Evolutionary conservation across 202 grass and related monocot genomes (phyloP).

Genomic region (Hordeum pubiflorum): DNA sequence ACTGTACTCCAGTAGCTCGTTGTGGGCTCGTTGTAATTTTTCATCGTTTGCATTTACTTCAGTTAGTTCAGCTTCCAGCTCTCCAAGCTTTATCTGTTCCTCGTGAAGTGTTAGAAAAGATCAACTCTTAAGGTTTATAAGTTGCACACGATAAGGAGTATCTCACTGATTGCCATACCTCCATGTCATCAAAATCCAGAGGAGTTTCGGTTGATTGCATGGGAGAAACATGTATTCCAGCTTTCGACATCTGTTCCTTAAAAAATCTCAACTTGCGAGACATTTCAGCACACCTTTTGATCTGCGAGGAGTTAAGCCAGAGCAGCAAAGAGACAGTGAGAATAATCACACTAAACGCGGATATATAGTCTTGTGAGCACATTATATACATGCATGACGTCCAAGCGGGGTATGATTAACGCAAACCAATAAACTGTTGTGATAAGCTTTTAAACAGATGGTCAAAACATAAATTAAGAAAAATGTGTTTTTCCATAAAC

Average conservation of each 20-base stretch:
- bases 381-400: not conserved
- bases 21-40: slow-evolving; percentile 67
- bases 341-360: not conserved
- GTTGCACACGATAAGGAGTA: not conserved
- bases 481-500: not conserved
- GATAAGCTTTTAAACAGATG: not conserved
- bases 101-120: not conserved
- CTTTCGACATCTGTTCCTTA: slow-evolving; percentile 83
- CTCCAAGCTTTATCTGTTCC: slow-evolving; percentile 82
- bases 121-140: slow-evolving; percentile 1
- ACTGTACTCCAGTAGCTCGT: slow-evolving; percentile 77
- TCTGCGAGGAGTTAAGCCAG: slow-evolving; percentile 29
- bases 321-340: not conserved
- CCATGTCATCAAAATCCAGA: slow-evolving; percentile 78
- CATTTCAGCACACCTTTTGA: slow-evolving; percentile 98
- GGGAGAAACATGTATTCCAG: slow-evolving; percentile 42
- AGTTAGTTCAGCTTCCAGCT: slow-evolving; percentile 79
- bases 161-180: slow-evolving; percentile 43
- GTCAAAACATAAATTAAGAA: not conserved
- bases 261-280: slow-evolving; percentile 82
- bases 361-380: not conserved
- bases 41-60: slow-evolving; percentile 96
- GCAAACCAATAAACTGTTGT: not conserved
- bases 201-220: slow-evolving; percentile 33
- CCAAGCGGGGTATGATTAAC: not conserved